These are phyloP conservation scores for Metschnikowia reukaufii DNA, from an alignment of 805 yeast species.

Conservation along the genomic window DNA sequence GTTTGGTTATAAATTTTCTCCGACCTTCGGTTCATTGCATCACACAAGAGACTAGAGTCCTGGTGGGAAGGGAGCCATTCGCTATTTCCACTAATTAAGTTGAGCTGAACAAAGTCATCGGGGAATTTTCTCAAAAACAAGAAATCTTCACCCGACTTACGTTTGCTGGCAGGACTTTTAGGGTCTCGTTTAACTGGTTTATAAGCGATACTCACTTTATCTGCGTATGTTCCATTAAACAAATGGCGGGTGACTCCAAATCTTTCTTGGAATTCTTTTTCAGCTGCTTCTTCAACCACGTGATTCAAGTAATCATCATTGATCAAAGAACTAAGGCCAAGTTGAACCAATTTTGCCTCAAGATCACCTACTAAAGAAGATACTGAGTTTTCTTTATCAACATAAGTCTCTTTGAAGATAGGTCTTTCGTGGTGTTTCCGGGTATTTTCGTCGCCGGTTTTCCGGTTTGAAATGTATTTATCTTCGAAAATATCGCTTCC, in stretches of 20 bases:
- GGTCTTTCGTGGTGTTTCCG: no score
- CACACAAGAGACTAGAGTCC: background rate
- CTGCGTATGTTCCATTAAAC: background rate
- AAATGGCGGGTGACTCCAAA: background rate
- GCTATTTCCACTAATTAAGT: slow-evolving; percentile 1
- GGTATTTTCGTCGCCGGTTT: no score
- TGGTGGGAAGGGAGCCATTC: slow-evolving; percentile 1
- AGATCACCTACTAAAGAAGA: background rate
- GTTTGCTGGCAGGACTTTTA: background rate
- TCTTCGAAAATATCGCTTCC: no score
- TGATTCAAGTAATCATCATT: background rate
- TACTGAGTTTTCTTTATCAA: background rate
- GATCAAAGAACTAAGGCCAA: background rate
- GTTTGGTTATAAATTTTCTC: background rate
- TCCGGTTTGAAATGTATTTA: no score
- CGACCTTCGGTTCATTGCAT: background rate
- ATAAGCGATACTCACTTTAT: background rate
- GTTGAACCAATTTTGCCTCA: background rate
- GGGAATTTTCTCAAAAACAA: background rate
- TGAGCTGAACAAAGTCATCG: background rate
- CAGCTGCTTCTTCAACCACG: background rate
- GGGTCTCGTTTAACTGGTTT: background rate
- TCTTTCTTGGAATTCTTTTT: background rate
- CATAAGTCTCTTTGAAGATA: no score
- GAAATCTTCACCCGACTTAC: background rate